Conservation (phyloP, 495 filamentous ascomycete genomes). For the Penicillium argentinense region DNA sequence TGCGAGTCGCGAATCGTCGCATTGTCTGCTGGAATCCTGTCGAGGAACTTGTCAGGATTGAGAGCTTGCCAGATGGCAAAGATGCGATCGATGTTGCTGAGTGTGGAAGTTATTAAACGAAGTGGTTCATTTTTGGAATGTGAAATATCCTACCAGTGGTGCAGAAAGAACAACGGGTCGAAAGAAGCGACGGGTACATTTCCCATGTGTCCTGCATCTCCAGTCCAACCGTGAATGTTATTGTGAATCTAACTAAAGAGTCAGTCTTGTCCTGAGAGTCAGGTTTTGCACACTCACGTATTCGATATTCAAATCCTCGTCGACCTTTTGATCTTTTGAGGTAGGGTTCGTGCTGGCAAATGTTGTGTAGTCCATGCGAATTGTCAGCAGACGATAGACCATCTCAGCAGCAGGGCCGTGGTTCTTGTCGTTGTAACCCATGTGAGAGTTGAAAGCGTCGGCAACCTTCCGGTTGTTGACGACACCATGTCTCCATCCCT, state of each 20-base stretch:
- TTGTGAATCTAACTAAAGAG: constrained; percentile 30
- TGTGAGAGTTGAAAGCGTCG: constrained; percentile 5
- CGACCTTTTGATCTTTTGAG: constrained; percentile 6
- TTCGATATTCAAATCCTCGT: constrained; percentile 36
- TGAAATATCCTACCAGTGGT: constrained; percentile 23
- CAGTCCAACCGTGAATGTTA: constrained; percentile 36
- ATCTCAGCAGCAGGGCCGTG: constrained; percentile 8
- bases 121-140: too few species aligned
- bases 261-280: too few species aligned
- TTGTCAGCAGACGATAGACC: constrained; percentile 9
- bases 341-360: constrained; percentile 32
- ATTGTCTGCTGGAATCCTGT: constrained; percentile 9
- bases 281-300: too few species aligned
- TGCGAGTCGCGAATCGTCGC: constrained; percentile 14
- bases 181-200: constrained; percentile 38
- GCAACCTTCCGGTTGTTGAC: constrained; percentile 10
- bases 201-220: constrained; percentile 43
- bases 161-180: constrained; percentile 45
- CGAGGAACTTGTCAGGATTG: constrained; percentile 28
- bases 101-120: too few species aligned
- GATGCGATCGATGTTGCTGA: constrained; percentile 41
- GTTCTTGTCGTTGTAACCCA: constrained; percentile 4
- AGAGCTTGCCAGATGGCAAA: constrained; percentile 41
- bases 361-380: constrained; percentile 15
- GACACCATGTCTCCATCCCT: constrained; percentile 9